phyloP scores from a whole-genome alignment of 805 yeast genomes.

The Metschnikowia lunata region DNA sequence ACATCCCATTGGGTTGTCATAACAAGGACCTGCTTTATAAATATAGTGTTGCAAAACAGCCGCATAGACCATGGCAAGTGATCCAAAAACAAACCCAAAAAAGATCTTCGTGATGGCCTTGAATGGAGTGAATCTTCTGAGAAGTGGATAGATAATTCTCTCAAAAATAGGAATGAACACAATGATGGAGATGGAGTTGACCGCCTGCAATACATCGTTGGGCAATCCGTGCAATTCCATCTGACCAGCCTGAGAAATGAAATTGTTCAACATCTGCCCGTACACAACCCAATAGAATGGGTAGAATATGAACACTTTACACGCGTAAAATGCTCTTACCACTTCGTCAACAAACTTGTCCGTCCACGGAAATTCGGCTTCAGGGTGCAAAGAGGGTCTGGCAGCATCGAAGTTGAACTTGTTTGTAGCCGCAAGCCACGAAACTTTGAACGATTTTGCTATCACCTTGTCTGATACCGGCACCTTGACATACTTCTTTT shows the following conservation, averaged over 20 bases:
- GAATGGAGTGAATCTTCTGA: constrained; percentile 48
- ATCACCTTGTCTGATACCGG: not conserved
- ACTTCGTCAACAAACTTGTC: constrained; percentile 75
- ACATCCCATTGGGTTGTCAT: constrained; percentile 56
- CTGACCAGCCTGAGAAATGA: constrained; percentile 67
- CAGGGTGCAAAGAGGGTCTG: constrained; percentile 52
- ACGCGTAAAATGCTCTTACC: constrained; percentile 58
- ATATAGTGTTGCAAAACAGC: constrained; percentile 70
- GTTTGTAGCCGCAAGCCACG: constrained; percentile 42
- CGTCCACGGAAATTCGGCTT: constrained; percentile 51
- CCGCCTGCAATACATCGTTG: constrained; percentile 71
- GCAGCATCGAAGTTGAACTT: constrained; percentile 50
- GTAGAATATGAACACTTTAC: constrained; percentile 66
- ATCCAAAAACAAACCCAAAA: constrained; percentile 62
- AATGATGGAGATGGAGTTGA: constrained; percentile 71
- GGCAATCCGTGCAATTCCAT: constrained; percentile 76
- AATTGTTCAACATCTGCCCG: constrained; percentile 66
- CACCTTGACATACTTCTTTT: constrained; percentile 51
- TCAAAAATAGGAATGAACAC: constrained; percentile 69
- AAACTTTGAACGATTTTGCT: constrained; percentile 23
- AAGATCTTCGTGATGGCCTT: constrained; percentile 69
- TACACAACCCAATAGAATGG: constrained; percentile 74
- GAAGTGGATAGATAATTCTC: constrained; percentile 44
- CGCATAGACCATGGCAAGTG: constrained; percentile 67
- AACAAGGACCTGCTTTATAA: constrained; percentile 71